phyloP scores from a whole-genome alignment of 2,329 filamentous ascomycete genomes.

The Diaporthe humulicola region DNA sequence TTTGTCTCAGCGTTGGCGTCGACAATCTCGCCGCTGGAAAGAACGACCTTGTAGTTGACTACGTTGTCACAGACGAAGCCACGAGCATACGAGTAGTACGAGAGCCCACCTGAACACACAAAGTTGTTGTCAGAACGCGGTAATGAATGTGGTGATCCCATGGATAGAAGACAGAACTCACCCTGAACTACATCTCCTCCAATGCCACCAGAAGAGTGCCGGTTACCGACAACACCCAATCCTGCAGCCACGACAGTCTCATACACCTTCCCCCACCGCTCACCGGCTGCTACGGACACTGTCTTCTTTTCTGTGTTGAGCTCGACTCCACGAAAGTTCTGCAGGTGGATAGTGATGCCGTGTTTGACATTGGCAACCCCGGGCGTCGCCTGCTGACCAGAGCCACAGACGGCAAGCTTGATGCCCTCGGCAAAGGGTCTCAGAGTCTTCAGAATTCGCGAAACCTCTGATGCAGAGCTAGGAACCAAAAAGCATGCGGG shows the following conservation, averaged over 20 bases:
- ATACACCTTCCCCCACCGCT: conserved; percentile 34
- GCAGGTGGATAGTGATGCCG: conserved; percentile 38
- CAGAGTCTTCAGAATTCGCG: conserved; percentile 3
- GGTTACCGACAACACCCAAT: conserved; percentile 39
- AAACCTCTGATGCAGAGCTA: conserved; percentile 20
- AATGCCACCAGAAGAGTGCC: conserved; percentile 41
- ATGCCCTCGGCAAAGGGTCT: conserved; percentile 13
- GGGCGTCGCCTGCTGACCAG: conserved; percentile 36
- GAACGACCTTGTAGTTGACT: conserved; percentile 21
- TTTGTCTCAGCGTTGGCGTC: too few relatives aligned
- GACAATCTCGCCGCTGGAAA: not conserved
- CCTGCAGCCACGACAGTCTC: conserved; percentile 34
- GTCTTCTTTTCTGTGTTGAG: conserved; percentile 16
- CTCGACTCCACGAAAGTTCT: conserved; percentile 29
- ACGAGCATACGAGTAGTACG: conserved; percentile 37
- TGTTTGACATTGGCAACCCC: conserved; percentile 37
- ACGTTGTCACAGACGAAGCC: conserved; percentile 42
- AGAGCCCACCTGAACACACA: conserved; percentile 34
- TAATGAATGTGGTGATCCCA: too few relatives aligned
- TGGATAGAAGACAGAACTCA: conserved; percentile 7
- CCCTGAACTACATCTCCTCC: conserved; percentile 41
- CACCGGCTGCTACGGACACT: conserved; percentile 37
- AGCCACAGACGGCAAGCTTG: conserved; percentile 39
- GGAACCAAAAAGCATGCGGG: not conserved
- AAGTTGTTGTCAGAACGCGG: not conserved